Conservation (phyloP, 768 basidiomycete genomes). For the Trametes meyenii region DNA sequence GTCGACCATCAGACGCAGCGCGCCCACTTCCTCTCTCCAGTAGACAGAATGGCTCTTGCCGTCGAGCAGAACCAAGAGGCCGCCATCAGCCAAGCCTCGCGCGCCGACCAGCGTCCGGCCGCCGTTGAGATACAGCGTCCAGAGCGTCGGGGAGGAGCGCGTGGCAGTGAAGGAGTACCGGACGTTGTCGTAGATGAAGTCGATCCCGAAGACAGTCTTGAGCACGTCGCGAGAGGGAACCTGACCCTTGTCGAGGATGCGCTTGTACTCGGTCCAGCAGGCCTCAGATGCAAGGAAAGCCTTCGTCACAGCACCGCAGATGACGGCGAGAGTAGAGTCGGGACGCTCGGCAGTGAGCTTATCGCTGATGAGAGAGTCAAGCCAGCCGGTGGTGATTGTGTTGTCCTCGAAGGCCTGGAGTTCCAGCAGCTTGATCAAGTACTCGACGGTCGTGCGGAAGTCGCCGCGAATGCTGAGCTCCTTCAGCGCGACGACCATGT, state of each 20-base stretch:
- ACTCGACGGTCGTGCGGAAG: constrained; percentile 98
- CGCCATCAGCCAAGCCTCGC: constrained; percentile 92
- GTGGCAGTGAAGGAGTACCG: constrained; percentile 96
- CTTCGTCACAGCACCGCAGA: constrained; percentile 96
- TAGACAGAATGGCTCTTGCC: constrained; percentile 97
- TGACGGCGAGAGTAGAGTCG: constrained; percentile 88
- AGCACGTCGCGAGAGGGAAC: constrained; percentile 92
- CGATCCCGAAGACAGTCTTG: constrained; percentile 94
- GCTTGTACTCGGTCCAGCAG: constrained; percentile 92
- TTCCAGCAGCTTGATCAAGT: constrained; percentile 96
- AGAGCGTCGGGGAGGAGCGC: constrained; percentile 83
- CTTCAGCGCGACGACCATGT: constrained; percentile 99
- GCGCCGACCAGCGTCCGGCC: constrained; percentile 91
- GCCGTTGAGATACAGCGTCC: constrained; percentile 97
- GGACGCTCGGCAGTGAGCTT: constrained; percentile 98
- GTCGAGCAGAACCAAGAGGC: constrained; percentile 87
- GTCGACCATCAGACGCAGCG: constrained; percentile 90
- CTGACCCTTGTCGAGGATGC: constrained; percentile 96
- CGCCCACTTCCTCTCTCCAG: constrained; percentile 98
- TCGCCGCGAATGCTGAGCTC: constrained; percentile 98
- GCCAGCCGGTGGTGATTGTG: constrained; percentile 97
- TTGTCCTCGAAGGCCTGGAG: constrained; percentile 96
- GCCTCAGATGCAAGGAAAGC: constrained; percentile 88
- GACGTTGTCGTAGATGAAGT: constrained; percentile 96
- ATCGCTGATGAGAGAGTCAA: constrained; percentile 95